Evolutionary conservation across 345 rosid species (phyloP).

Genomic region (Reutealis trisperma): DNA sequence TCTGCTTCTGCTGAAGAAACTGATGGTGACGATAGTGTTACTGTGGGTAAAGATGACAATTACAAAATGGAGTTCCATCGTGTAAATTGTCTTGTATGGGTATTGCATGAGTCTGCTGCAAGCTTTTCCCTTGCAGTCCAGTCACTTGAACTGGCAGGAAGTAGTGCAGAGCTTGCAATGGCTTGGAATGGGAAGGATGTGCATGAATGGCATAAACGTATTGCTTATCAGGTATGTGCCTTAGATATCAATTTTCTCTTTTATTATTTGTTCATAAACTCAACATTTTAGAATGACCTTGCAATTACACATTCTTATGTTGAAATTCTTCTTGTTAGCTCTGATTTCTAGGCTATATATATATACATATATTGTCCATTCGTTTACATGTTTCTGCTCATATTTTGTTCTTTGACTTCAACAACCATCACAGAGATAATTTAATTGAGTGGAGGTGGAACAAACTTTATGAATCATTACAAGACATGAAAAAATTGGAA

Average conservation of each 20-base stretch:
- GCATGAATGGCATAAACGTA: constrained; percentile 59
- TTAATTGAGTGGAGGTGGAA: constrained; percentile 20
- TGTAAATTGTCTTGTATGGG: constrained; percentile 59
- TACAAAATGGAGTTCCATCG: constrained; percentile 42
- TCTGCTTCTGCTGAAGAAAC: constrained; percentile 29
- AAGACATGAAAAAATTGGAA: constrained; percentile 27
- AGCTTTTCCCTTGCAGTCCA: constrained; percentile 55
- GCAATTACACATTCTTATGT: not conserved
- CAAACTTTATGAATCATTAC: constrained; percentile 23
- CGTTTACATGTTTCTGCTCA: constrained; percentile 15
- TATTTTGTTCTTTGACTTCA: constrained; percentile 18
- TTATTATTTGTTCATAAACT: not conserved
- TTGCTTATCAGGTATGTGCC: constrained; percentile 48
- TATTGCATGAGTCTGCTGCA: constrained; percentile 59
- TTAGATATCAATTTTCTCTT: not conserved
- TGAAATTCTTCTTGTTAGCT: not conserved
- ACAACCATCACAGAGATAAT: constrained; percentile 16
- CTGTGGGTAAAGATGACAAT: constrained; percentile 20
- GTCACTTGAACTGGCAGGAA: constrained; percentile 53
- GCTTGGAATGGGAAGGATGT: constrained; percentile 78
- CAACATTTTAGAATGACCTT: not conserved
- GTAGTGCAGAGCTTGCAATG: constrained; percentile 51
- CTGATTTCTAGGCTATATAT: not conserved
- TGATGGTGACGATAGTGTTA: constrained; percentile 29
- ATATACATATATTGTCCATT: not conserved